Base-by-base conservation (phyloP, 306 rosid genomes). In the Carpinus fangiana region DNA sequence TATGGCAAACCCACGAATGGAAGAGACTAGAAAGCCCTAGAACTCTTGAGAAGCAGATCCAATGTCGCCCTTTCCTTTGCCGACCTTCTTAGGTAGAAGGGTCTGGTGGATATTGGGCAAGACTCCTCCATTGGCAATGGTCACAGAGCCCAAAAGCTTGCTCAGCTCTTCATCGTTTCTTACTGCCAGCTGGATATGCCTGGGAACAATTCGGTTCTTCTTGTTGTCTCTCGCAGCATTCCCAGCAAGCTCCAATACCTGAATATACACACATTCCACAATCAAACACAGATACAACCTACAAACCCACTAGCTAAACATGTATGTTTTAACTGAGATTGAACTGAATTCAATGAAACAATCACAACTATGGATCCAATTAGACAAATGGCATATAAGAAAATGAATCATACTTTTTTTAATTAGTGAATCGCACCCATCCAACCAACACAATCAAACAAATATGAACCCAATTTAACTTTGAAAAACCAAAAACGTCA, bases 191-290 rank as follows among this genome's bases (percentile, higher is more conserved):
- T 93, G 98, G 74, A 93, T 93, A 28, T 93, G 98, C 79, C 98
- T 91, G 0, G 98, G 97, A 8, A 91, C 97, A 72, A 93, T 93
- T 0, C 98, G 88, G 1, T 90, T 93, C 90, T 91, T 93, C 94
- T 90, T 90, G 88, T 91, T 91, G n/a, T 93, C 98, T 53, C 97
- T 90, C 0, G 98, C 98, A 5, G 98, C 98, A 12, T 91, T 93
- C 0, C 98, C 98, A 36, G 98, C 98, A 36, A 91, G 83, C 70
- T 93, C 98, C 83, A 93, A 76, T 0, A 90, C 97, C 98, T 93
- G 45, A 46, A 72, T 6, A 56, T 11, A 10, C 59, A 31, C 1
- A 2, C 48, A 69, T 3, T 9, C 8, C 45, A 71, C 21, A 64
- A 50, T 20, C 34, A 50, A 38, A n/a, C 0, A 10, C 31, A 57